Percentiles rank a stretch among this genome's conserved stretches.
phyloP scores from a whole-genome alignment of 352 stramenopile genomes.

The Globisporangium barbulae region DNA sequence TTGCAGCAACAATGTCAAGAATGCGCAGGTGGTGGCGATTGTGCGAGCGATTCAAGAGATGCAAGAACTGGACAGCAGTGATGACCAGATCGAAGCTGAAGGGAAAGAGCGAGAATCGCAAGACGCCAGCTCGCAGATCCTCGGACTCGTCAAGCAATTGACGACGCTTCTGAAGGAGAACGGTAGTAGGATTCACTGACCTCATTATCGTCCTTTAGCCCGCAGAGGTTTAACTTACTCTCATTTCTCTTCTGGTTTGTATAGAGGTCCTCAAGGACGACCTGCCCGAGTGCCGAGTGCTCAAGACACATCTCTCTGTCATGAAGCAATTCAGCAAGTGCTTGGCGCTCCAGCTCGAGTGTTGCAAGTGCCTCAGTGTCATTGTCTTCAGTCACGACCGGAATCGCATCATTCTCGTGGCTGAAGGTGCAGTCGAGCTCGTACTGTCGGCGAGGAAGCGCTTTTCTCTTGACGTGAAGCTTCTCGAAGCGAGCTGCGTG shows the following conservation, averaged over 20 bases:
- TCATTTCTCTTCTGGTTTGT: constrained; percentile 21
- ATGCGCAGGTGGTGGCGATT: constrained; percentile 40
- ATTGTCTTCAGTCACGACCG: constrained; percentile 68
- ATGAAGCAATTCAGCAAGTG: constrained; percentile 58
- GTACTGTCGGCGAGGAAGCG: constrained; percentile 62
- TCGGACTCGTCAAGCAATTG: constrained; percentile 45
- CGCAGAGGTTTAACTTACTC: background rate
- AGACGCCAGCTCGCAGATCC: constrained; percentile 27
- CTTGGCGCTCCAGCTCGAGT: constrained; percentile 70
- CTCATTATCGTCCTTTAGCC: background rate
- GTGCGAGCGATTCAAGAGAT: constrained; percentile 28
- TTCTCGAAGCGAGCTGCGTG: constrained; percentile 75
- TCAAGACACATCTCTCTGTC: constrained; percentile 54
- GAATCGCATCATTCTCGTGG: constrained; percentile 72
- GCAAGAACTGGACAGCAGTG: constrained; percentile 13
- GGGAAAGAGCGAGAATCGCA: constrained; percentile 12
- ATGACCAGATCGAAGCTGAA: constrained; percentile 13
- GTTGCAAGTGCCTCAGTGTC: constrained; percentile 74
- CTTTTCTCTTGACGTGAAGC: constrained; percentile 45
- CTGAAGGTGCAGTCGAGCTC: constrained; percentile 55
- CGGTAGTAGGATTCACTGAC: constrained; percentile 18
- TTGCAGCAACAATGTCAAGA: constrained; percentile 39
- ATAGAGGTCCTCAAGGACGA: constrained; percentile 69
- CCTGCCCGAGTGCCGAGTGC: constrained; percentile 58
- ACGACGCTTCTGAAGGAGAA: constrained; percentile 48